Evolutionary conservation across 2,329 filamentous ascomycete species (phyloP).

Genomic region (Ophiostoma quercus): DNA sequence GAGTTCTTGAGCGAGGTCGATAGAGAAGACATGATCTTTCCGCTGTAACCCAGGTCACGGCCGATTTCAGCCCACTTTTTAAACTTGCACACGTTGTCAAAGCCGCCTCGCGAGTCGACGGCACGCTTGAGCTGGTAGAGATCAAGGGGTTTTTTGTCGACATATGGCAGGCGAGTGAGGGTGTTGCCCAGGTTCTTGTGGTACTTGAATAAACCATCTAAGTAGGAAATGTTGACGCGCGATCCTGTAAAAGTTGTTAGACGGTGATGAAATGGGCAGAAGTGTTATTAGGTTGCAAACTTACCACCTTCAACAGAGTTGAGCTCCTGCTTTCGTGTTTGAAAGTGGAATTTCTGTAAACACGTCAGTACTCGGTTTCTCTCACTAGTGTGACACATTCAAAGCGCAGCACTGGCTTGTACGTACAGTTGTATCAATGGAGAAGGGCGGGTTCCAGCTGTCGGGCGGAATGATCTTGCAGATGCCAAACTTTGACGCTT

Average conservation of each 20-base stretch:
- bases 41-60: constrained; percentile 91
- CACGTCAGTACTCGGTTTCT: constrained; percentile 3
- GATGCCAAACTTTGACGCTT: constrained; percentile 82
- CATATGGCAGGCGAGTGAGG: constrained; percentile 87
- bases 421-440: constrained; percentile 90
- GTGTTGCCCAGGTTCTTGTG: constrained; percentile 96
- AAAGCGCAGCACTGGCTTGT: background rate
- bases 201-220: constrained; percentile 91
- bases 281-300: constrained; percentile 33
- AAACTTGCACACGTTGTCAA: constrained; percentile 91
- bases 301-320: constrained; percentile 97
- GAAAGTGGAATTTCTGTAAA: constrained; percentile 84
- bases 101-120: constrained; percentile 88
- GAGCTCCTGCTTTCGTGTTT: constrained; percentile 90
- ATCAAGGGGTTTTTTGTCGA: constrained; percentile 95
- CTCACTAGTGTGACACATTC: background rate
- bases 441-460: constrained; percentile 89
- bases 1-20: constrained; percentile 98
- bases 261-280: background rate
- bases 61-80: constrained; percentile 99
- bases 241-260: constrained; percentile 56
- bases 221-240: constrained; percentile 89
- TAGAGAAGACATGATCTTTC: constrained; percentile 98
- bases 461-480: constrained; percentile 95
- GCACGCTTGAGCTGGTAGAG: constrained; percentile 95